Base-by-base conservation (phyloP, 2,329 filamentous ascomycete species). In the Nemania bipapillata region DNA sequence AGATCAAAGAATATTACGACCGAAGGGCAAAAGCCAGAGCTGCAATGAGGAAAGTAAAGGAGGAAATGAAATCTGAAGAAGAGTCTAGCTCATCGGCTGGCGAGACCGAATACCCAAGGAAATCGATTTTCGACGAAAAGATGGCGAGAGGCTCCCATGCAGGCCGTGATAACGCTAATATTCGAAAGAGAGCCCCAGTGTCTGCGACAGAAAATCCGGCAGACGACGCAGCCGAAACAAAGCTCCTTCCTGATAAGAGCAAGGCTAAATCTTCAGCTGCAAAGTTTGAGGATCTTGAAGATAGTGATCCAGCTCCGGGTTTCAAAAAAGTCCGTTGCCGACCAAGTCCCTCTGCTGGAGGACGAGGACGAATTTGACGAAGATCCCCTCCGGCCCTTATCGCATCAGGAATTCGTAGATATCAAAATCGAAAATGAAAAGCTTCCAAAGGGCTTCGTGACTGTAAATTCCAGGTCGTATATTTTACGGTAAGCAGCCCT, bases 401-500 rank as follows among this genome's bases (percentile, higher is more conserved):
- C 83, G 0, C 88, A 90, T 70, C 76, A 84, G 58, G 86, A 90
- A 71, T 90, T 79, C 63, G 84, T 90, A 15, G 73, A 80, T 57
- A 67, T 79, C 2, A 82, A 79, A 26, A 82, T 90, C 35, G 69
- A 80, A 62, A 77, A 74, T 9, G 81, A 85, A 35, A 76, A 76
- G 1, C 74, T 90, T 1, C 85, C 85, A 3, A 80, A 82, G 0
- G 88, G 89, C 6, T 89, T 86, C 70, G 79, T 81, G 7, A 73
- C 74, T 28, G 80, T 90, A 26, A 73, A 74, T 9, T 80, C 80
- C 62, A 78, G 75, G 57, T 80, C 82, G n/a, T 91, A 91, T 72
- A 88, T 90, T 69, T 83, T 91, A 37, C 83, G 89, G 89, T 90
- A 83, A 77, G 84, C 74, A 6, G 26, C 17, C 9, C 49, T 32